Evolutionary conservation across 169 alveolate species (phyloP).

Genomic region (Blepharisma undulans): DNA sequence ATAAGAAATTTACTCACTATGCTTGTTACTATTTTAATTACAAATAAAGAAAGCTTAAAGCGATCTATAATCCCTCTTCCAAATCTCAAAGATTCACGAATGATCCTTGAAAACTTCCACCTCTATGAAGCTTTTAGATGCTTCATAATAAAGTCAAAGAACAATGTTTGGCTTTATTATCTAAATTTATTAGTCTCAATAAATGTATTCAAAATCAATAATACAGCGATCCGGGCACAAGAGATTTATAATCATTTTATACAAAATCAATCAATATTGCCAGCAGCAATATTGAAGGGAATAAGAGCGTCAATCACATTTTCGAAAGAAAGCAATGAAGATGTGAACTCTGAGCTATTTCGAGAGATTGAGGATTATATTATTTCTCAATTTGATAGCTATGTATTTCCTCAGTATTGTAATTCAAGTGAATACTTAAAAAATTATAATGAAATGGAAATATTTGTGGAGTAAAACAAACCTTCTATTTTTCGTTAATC

Average conservation of each 20-base stretch:
- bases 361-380: not conserved
- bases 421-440: not conserved
- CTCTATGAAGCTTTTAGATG: not conserved
- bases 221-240: not conserved
- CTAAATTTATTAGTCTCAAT: not conserved
- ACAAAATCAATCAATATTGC: not conserved
- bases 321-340: not conserved
- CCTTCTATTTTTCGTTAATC: not conserved
- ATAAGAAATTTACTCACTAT: not conserved
- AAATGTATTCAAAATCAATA: not conserved
- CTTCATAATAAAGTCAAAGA: not conserved
- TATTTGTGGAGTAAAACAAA: not conserved
- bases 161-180: not conserved
- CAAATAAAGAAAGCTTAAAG: not conserved
- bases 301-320: not conserved
- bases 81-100: not conserved
- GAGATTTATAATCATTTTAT: not conserved
- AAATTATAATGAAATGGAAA: not conserved
- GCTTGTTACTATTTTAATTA: not conserved
- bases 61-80: not conserved
- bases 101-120: not conserved
- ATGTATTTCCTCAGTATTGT: not conserved
- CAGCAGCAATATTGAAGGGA: not conserved
- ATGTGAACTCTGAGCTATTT: not conserved
- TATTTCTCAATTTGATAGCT: not conserved